Base-by-base conservation (phyloP, 176 grass and related monocot species). In the maize (Zea mays) region DNA sequence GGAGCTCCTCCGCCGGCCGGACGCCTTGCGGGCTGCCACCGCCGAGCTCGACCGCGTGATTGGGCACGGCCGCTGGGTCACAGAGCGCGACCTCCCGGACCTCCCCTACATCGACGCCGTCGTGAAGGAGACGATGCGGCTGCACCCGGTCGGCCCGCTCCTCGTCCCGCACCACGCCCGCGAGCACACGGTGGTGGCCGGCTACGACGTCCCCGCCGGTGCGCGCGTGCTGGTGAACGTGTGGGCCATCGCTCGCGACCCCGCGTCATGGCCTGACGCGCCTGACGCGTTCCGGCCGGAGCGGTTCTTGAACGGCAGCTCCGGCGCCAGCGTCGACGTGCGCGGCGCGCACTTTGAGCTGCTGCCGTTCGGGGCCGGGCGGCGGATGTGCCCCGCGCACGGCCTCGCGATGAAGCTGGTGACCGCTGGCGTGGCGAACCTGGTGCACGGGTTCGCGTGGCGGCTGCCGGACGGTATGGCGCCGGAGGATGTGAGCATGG, bases 41-140 rank as follows among this genome's bases (percentile, higher is more conserved):
- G 85, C 41, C 8, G 91, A 93, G 82, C 82, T 93, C 4, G 88
- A 93, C 74, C 70, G 76, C 38, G 88, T 85, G 5, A 27, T 90
- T 0, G 85, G 88, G 8, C 27, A 40, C 2, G 41, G 47, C 0
- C 65, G 82, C 6, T 88, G 91, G 85, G 85, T 88, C 3, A 62
- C 66, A 6, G 91, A 90, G 71, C 34, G 38, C 67, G 91, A 93
- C 63, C 73, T 88, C 8, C 50, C 58, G 15, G 17, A 17, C 10
- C 88, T 93, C 57, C 88, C 85, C n/a, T 93, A 85, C 91, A 16
- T 93, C 17, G 82, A 93, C 48, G 88, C 85, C 54, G 86, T 93
- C 7, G 52, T 93, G 4, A 93, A 93, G 76, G 88, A 93, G 67
- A 88, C 88, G 10, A n/a, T 93, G 79, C 55, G 85, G 66, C 43